Base-by-base conservation (phyloP, 306 rosid genomes). In the Argentina anserina region DNA sequence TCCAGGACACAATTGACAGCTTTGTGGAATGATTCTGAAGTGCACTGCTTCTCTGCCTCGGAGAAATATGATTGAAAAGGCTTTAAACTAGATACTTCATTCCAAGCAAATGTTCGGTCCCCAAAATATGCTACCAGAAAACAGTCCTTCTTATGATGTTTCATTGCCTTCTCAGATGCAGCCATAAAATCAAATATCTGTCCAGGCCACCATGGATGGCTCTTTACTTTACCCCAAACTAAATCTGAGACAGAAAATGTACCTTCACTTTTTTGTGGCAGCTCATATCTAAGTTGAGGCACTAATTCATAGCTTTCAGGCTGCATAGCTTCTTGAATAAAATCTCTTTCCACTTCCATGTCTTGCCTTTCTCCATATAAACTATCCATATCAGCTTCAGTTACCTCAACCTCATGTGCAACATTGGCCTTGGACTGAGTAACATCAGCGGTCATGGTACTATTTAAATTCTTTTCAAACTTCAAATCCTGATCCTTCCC, bases 181-280 rank as follows among this genome's bases (percentile, higher is more conserved):
- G 83, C 92, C 3, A 87, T 84, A 25, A 88, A 90, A 75, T 91
- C 95, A 87, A 91, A 94, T 73, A 94, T 88, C 85, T 94, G 98
- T 36, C 98, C 98, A 37, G 98, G 98, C 98, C 97, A 94, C 98
- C 98, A 94, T 56, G 98, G 97, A 76, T 94, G 98, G 81, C 98
- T 91, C 86, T 90, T 94, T 55, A 94, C 96, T 83, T 94, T 94
- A 56, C 96, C 96, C 98, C 98, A 94, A 64, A 94, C 98, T 80
- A 94, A 81, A 83, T 94, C 96, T 45, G 95, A 88, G 40, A 83
- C 86, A 77, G 88, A 82, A 76, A 87, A 85, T 55, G 81, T 84
- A 34, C 81, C 87, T 80, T 91, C 94, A 73, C 81, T 76, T 84
- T 87, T 97, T 34, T 36, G 72, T 55, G 88, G 96, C 81, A 89